Evolutionary conservation across 495 filamentous ascomycete genomes (phyloP), one percentile per base, ranked within the genome.

Genomic region (Penicillium desertorum): DNA sequence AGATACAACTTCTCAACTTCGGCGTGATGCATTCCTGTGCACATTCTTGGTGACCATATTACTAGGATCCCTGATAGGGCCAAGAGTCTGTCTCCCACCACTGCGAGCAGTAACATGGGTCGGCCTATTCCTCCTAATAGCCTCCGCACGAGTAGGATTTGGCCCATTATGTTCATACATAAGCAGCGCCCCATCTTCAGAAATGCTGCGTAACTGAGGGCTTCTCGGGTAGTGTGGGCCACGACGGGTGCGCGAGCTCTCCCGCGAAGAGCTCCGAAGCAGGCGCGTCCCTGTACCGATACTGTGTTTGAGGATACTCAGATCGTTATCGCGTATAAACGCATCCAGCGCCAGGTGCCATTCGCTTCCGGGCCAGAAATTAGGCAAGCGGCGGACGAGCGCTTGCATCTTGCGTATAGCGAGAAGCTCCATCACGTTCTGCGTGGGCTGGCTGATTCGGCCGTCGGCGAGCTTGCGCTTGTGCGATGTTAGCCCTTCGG

Each of bases 351-450:
- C 36, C 12, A 52, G 23, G 10, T 37, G 14, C 49, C 49, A 52
- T 8, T 8, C 10, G 16, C 49, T 52, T 19, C 36, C 49, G 2
- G 36, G 5, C 49, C 49, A 52, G 14, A 3, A 7, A 22, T 4
- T 8, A 1, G 49, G 23, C 2, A 52, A n/a, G 10, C 49, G 49
- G 6, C 34, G 16, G 16, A 52, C 23, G 6, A 52, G 49, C 0
- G 49, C 49, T 25, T 52, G 49, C 36, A 52, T 52, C 23, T 52
- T 52, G 14, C 32, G 22, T 3, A 52, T 36, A 1, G 20, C 32
- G 8, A 41, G 23, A 7, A 37, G 22, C 16, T 52, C 49, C 34
- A 52, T 42, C 7, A 27, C 36, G 0, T 10, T 20, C 23, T 27
- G 36, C 1, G 22, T 27, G 5, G 49, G 49, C 5, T 52, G 36